Evolutionary conservation across 1,139 yeast genomes (phyloP).

Genomic region (Spathaspora sp.): DNA sequence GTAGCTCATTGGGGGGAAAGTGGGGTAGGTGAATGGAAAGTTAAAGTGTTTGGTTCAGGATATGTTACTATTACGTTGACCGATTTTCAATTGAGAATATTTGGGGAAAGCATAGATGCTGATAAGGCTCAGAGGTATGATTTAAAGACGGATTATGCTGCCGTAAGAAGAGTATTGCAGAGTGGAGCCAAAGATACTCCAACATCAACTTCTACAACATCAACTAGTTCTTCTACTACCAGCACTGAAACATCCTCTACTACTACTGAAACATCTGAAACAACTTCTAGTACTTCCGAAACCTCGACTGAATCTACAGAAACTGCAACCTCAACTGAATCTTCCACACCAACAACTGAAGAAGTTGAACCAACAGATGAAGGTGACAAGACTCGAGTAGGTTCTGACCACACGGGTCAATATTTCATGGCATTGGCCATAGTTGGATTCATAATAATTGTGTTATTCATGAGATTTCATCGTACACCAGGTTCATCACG

Average conservation of each 20-base stretch:
- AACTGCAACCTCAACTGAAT: constrained; percentile 6
- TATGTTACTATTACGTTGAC: constrained; percentile 47
- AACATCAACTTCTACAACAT: constrained; percentile 1
- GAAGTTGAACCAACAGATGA: constrained; percentile 14
- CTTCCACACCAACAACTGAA: constrained; percentile 9
- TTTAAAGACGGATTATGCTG: constrained; percentile 41
- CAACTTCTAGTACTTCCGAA: constrained; percentile 6
- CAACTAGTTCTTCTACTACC: constrained; percentile 1
- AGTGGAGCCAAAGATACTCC: constrained; percentile 6
- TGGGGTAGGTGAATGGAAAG: constrained; percentile 80
- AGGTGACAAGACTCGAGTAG: constrained; percentile 34
- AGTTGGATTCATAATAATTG: constrained; percentile 56
- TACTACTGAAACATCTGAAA: constrained; percentile 1
- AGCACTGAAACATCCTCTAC: constrained; percentile 6
- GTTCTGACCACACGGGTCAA: constrained; percentile 47
- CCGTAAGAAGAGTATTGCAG: constrained; percentile 32
- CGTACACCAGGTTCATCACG: constrained; percentile 49
- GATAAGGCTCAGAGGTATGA: constrained; percentile 52
- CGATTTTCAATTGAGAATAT: constrained; percentile 76
- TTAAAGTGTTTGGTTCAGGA: constrained; percentile 50
- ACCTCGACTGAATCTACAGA: constrained; percentile 5
- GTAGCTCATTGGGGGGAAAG: constrained; percentile 97
- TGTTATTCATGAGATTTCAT: constrained; percentile 54
- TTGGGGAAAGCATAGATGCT: constrained; percentile 76
- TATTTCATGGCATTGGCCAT: constrained; percentile 61